phyloP scores from a whole-genome alignment of 2,329 filamentous ascomycete species.

The Cordyceps pruinosa region DNA sequence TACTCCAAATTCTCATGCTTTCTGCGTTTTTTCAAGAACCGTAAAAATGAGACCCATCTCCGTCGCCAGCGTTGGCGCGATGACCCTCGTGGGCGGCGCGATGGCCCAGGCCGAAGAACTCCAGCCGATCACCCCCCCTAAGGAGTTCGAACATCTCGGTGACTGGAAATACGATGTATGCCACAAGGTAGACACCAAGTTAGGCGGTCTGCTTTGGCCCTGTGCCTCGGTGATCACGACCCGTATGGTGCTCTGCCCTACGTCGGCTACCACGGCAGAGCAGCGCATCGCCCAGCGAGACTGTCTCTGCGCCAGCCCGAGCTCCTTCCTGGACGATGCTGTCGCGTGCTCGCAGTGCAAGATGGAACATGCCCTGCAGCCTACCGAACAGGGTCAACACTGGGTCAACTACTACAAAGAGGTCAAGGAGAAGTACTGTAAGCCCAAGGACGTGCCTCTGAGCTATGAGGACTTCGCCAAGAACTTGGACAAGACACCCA shows the following conservation, averaged over 20 bases:
- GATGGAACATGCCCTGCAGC: not conserved
- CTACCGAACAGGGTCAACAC: fast-evolving
- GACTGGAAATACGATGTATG: not conserved
- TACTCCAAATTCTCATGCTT: not conserved
- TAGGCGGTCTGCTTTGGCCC: not conserved
- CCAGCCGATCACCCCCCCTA: no score
- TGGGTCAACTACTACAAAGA: not conserved
- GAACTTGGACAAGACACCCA: not conserved
- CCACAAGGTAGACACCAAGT: not conserved
- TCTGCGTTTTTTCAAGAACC: not conserved
- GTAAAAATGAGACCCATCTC: not conserved
- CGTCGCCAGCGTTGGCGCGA: not conserved
- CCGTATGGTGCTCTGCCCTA: not conserved
- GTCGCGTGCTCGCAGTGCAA: not conserved
- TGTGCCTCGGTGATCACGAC: not conserved
- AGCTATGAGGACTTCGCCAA: not conserved
- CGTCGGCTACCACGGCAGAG: not conserved
- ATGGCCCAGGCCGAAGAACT: not conserved
- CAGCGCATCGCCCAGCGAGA: not conserved
- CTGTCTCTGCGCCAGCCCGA: not conserved
- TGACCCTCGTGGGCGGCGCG: not conserved
- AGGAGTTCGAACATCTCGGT: not conserved
- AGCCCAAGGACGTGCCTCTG: not conserved
- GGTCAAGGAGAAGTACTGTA: not conserved
- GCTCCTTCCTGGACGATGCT: not conserved